Percentiles rank a stretch among this genome's conserved stretches.
phyloP scores from a whole-genome alignment of 345 rosid species.

The Euphorbia tirucalli region DNA sequence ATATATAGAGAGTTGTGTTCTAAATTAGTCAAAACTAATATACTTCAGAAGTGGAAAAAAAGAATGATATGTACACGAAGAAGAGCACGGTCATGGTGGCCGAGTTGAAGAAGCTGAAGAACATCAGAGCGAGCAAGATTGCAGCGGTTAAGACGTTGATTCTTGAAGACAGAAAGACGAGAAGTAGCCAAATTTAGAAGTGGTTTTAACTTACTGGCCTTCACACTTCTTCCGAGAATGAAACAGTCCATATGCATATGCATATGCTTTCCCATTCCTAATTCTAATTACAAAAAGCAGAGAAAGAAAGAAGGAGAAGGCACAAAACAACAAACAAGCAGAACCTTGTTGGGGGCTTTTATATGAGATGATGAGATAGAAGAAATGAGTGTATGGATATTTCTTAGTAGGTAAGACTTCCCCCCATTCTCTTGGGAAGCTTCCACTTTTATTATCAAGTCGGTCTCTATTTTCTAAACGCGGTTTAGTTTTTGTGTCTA shows the following conservation, averaged over 20 bases:
- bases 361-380: constrained; percentile 26
- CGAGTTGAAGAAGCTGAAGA: constrained; percentile 66
- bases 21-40: neutral
- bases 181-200: constrained; percentile 56
- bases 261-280: constrained; percentile 57
- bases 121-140: constrained; percentile 70
- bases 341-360: constrained; percentile 17
- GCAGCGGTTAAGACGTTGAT: constrained; percentile 54
- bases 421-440: neutral
- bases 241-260: constrained; percentile 49
- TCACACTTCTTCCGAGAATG: constrained; percentile 62
- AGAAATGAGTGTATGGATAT: neutral
- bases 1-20: neutral
- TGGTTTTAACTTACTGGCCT: constrained; percentile 60
- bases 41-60: neutral
- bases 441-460: neutral
- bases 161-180: constrained; percentile 67
- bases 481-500: neutral
- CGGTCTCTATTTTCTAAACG: neutral
- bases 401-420: constrained; percentile 16
- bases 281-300: neutral
- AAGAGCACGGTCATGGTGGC: constrained; percentile 68
- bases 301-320: neutral
- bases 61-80: constrained; percentile 39
- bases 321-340: constrained; percentile 23